A percentile compares a stretch with the other conserved stretches of the same genome.
Conservation (phyloP, 2,329 filamentous ascomycete genomes). For the Boeremia exigua region DNA sequence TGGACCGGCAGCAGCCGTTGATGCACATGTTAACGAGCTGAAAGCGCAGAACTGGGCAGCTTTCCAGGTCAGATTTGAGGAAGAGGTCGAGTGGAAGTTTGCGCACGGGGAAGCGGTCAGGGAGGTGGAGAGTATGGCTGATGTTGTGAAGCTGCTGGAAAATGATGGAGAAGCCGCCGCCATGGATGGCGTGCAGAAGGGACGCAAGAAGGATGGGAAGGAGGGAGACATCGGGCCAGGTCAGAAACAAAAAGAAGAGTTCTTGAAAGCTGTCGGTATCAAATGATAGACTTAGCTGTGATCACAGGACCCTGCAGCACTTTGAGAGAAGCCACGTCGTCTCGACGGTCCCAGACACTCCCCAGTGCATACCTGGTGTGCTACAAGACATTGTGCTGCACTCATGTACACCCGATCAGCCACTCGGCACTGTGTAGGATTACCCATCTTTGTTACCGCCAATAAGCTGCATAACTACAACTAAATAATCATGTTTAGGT, state of each 20-base stretch:
- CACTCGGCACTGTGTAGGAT: too few species aligned
- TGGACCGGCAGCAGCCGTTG: slow-evolving; percentile 46
- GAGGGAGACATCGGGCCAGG: neutral
- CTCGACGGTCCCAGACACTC: too few species aligned
- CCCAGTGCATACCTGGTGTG: too few species aligned
- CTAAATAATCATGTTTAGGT: too few species aligned
- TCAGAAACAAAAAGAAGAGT: slow-evolving; percentile 33
- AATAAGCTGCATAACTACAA: too few species aligned
- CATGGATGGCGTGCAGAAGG: neutral
- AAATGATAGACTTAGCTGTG: slow-evolving; percentile 23
- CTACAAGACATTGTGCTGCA: too few species aligned
- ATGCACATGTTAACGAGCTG: slow-evolving; percentile 51
- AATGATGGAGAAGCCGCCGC: slow-evolving; percentile 6
- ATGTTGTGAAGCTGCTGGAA: slow-evolving; percentile 49
- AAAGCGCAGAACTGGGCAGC: slow-evolving; percentile 55
- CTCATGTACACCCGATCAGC: neutral
- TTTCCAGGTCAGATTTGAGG: slow-evolving; percentile 54
- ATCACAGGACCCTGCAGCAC: neutral
- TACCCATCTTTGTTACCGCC: too few species aligned
- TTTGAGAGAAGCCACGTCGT: too few species aligned
- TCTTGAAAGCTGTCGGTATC: slow-evolving; percentile 45
- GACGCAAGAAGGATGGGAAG: neutral
- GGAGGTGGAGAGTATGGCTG: slow-evolving; percentile 55
- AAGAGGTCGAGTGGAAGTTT: slow-evolving; percentile 48
- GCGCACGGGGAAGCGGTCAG: slow-evolving; percentile 48